Base-by-base conservation (phyloP, 23 red algal species). In the Pyropia yezoensis region DNA sequence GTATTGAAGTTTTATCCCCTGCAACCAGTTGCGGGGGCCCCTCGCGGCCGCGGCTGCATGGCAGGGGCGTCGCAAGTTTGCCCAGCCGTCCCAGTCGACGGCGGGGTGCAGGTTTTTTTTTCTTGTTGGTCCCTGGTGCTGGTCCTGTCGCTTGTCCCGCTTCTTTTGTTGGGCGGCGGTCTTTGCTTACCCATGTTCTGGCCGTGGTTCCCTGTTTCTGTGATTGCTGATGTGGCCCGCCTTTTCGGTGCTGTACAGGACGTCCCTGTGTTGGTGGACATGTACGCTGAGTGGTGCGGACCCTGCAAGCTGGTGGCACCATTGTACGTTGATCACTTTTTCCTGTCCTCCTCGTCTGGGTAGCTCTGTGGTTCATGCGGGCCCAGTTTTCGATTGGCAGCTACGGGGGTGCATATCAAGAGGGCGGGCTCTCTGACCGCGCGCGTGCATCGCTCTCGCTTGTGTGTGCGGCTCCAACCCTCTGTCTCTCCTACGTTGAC, bases 201-300 rank as follows among this genome's bases (percentile, higher is more conserved):
- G 39, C 39, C 9, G 11, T 47, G 39, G 39, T 8, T 47, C 4
- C 9, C 12, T 47, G 39, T 47, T 47, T 47, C 39, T 13, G 39
- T 47, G 4, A 3, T 47, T 47, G 39, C 14, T 53, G 7, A 18
- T 74, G 18, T 22, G 27, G 30, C 3, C 2, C 6, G 30, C 27
- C 14, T 21, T 16, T 24, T 14, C 22, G 32, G 23, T 53, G 7
- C n/a, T 74, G 18, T 22, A 15, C 50, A 74, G 69, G 69, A 83
- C 34, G 54, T 57, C 26, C 91, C 91, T 1, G 91, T 96, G 0
- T 45, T 96, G 30, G 91, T 96, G 17, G 91, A 96, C 66, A 89
- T 96, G 66, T 89, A 96, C 51, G 91, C 91, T 4, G 69, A 61
- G 30, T 96, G 91, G 91, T 96, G 91, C 74, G 91, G 91, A 29